These are phyloP conservation scores for Kluyveromyces aestuarii DNA, from an alignment of 805 yeast genomes.

Conservation along the genomic window DNA sequence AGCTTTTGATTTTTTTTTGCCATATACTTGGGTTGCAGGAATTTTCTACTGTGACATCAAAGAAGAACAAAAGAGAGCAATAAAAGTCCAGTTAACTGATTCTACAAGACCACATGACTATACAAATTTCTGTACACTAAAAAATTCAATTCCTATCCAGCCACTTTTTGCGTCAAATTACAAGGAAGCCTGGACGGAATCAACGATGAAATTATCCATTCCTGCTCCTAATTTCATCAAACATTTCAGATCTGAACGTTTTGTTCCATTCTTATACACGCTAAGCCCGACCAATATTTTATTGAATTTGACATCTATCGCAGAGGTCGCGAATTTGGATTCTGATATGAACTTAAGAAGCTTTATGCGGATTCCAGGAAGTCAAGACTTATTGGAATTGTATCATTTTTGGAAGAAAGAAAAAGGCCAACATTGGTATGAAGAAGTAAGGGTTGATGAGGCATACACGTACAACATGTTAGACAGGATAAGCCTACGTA, in stretches of 20 bases:
- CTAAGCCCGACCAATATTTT: constrained; percentile 24
- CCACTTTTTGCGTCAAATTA: constrained; percentile 56
- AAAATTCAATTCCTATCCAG: constrained; percentile 35
- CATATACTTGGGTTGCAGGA: constrained; percentile 57
- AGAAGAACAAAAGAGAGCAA: constrained; percentile 18
- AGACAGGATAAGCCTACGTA: neutral
- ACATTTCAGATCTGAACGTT: constrained; percentile 26
- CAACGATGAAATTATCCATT: constrained; percentile 14
- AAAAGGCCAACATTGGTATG: neutral
- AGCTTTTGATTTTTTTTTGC: constrained; percentile 39
- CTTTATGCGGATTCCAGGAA: neutral
- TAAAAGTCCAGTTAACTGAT: constrained; percentile 4
- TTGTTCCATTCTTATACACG: constrained; percentile 50
- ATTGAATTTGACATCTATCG: neutral
- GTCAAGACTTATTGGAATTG: neutral
- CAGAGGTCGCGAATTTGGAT: neutral
- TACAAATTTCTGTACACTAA: constrained; percentile 25
- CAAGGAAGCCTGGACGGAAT: constrained; percentile 37
- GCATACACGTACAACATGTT: neutral
- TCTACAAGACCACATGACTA: neutral
- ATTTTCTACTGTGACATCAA: constrained; percentile 42
- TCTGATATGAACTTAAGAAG: neutral
- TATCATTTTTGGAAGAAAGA: neutral
- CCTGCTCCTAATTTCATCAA: neutral
- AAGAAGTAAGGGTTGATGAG: neutral